Evolutionary conservation across 352 stramenopile genomes (phyloP).

Genomic region (Globisporangium parvum): DNA sequence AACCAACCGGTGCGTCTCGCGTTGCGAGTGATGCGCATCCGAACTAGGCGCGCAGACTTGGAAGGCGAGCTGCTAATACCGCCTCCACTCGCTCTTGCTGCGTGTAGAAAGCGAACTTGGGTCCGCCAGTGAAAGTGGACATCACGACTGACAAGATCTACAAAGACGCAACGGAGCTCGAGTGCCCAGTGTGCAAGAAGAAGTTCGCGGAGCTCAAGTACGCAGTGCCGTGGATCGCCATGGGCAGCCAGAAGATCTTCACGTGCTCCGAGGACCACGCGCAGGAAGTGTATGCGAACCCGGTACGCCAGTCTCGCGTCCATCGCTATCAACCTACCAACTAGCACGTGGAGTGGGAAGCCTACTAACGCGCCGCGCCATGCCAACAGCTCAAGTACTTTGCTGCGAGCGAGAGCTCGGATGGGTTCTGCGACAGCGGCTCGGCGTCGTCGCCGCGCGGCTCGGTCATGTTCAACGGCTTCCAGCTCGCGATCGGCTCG

Average conservation of each 20-base stretch:
- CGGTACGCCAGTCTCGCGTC: slow-evolving; percentile 10
- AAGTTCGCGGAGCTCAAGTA: slow-evolving; percentile 49
- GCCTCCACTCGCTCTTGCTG: too few species aligned
- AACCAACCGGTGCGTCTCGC: slow-evolving; percentile 52
- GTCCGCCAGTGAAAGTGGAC: slow-evolving; percentile 31
- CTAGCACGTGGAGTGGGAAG: not conserved
- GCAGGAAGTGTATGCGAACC: slow-evolving; percentile 43
- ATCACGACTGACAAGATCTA: slow-evolving; percentile 65
- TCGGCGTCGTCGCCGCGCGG: slow-evolving; percentile 28
- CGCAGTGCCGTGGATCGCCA: slow-evolving; percentile 68
- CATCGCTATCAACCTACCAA: not conserved
- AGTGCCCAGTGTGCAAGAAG: slow-evolving; percentile 63
- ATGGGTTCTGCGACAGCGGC: slow-evolving; percentile 51
- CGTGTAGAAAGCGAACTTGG: slow-evolving; percentile 45
- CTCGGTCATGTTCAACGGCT: slow-evolving; percentile 83
- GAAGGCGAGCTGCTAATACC: too few species aligned
- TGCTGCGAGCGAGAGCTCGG: slow-evolving; percentile 18
- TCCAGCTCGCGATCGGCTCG: slow-evolving; percentile 62
- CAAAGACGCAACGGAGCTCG: slow-evolving; percentile 48
- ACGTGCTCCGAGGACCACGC: slow-evolving; percentile 62
- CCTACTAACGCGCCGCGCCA: too few species aligned
- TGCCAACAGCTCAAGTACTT: slow-evolving; percentile 26
- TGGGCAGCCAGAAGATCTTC: slow-evolving; percentile 69
- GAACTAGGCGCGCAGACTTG: too few species aligned
- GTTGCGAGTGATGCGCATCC: not conserved